Evolutionary conservation across 139 green algal genomes (phyloP), one percentile per base, ranked within the genome.

Genomic region (Chlamydomonas applanata): DNA sequence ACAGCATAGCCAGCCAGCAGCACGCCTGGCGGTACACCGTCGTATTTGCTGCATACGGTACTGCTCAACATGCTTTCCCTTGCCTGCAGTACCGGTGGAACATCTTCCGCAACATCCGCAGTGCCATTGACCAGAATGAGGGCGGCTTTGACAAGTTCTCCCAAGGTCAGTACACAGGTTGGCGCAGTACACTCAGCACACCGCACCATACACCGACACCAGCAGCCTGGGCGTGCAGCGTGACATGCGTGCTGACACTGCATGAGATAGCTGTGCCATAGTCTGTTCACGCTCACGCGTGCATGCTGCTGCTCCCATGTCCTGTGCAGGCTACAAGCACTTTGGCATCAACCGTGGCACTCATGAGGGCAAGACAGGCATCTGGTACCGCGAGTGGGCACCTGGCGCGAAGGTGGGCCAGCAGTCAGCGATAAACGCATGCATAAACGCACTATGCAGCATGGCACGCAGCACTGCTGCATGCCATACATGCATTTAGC

Each of bases 331-430:
- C 25, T 97, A 95, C 83, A 88, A 90, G 62, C 84, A 86, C 69
- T 97, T 91, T 74, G 93, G 93, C 52, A 69, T 97, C 69, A 97
- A 97, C 88, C 82, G 92, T 33, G 92, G 92, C 13, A 80, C 90
- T 78, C 76, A 90, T 46, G 82, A 96, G 29, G 93, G 93, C 67
- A 84, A 89, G 74, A 79, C 30, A 13, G 94, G 91, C 64, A 84
- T 96, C 64, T 95, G 88, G 89, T 98, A 97, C 86, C 66, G 89
- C 24, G 93, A 97, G 78, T 97, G 90, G 91, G 93, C 93, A 14
- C 93, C 93, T 0, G 88, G 85, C 0, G 89, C 90, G 5, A 89
- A 94, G 87, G 87, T 90, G 57, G n/a, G 79, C 3, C 0, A 13
- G 9, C 7, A 19, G 40, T 49, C n/a, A n/a, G n/a, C n/a, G n/a